These are phyloP conservation scores for Fusarium sp. DNA, from an alignment of 2,329 filamentous ascomycete species.

Conservation along the genomic window DNA sequence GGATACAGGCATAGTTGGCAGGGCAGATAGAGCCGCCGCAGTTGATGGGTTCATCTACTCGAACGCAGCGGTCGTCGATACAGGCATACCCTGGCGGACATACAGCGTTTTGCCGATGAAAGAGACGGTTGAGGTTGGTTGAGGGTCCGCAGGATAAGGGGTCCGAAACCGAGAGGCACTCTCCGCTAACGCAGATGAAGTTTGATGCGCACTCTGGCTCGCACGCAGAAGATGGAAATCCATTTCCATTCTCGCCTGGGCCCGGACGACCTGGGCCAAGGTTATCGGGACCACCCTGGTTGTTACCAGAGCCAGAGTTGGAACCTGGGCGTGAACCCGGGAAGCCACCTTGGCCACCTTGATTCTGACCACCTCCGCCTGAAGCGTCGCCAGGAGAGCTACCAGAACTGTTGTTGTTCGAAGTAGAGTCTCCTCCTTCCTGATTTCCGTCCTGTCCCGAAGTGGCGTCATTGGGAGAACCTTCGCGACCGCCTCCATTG, in stretches of 20 bases:
- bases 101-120: conserved; percentile 5
- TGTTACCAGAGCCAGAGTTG: background rate
- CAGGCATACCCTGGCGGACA: conserved; percentile 20
- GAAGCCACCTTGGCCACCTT: background rate
- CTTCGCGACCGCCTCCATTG: background rate
- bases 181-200: conserved; percentile 6
- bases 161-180: conserved; percentile 4
- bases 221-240: background rate
- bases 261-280: background rate
- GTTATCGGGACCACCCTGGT: background rate
- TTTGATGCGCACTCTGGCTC: background rate
- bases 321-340: background rate
- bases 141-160: conserved; percentile 5
- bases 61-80: conserved; percentile 15
- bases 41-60: background rate
- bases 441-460: background rate
- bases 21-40: conserved; percentile 17
- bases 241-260: background rate
- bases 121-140: background rate
- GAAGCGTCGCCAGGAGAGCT: background rate
- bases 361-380: background rate
- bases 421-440: background rate
- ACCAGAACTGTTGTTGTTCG: background rate
- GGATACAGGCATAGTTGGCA: conserved; percentile 15
- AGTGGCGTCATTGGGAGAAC: background rate